These are phyloP conservation scores for Venustampulla echinocandica DNA, from an alignment of 495 filamentous ascomycete genomes.

Conservation along the genomic window DNA sequence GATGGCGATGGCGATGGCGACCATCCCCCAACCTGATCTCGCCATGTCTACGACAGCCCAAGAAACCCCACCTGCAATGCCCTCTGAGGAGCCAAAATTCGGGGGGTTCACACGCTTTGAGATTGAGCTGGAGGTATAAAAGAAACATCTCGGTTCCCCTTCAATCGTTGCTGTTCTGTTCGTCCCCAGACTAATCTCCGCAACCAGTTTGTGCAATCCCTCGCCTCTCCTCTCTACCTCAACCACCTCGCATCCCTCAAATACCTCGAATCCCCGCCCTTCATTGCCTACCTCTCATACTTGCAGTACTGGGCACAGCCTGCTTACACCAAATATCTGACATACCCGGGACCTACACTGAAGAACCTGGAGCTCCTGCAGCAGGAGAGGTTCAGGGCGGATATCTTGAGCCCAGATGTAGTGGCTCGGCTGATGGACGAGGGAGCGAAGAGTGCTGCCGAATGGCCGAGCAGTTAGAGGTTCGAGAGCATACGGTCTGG, in stretches of 20 bases:
- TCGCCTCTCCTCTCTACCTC: slow-evolving; percentile 76
- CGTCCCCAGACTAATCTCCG: slow-evolving; percentile 6
- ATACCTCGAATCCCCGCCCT: slow-evolving; percentile 52
- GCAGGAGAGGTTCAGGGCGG: slow-evolving; percentile 71
- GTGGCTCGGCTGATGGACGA: slow-evolving; percentile 53
- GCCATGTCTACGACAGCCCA: no score
- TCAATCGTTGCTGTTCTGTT: not conserved
- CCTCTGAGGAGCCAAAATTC: slow-evolving; percentile 38
- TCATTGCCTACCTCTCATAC: slow-evolving; percentile 74
- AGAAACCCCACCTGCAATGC: slow-evolving; percentile 13
- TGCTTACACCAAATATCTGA: slow-evolving; percentile 75
- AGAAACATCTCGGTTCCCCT: not conserved
- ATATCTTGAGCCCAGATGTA: slow-evolving; percentile 69
- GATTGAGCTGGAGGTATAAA: slow-evolving; percentile 59
- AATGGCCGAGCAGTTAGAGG: slow-evolving; percentile 10
- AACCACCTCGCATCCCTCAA: slow-evolving; percentile 60
- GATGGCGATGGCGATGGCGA: slow-evolving; percentile 26
- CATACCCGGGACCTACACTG: slow-evolving; percentile 75
- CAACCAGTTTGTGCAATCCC: slow-evolving; percentile 73
- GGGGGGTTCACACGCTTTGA: slow-evolving; percentile 64
- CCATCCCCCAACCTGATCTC: slow-evolving; percentile 11
- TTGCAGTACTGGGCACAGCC: slow-evolving; percentile 77
- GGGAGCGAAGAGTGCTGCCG: slow-evolving; percentile 25
- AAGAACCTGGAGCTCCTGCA: slow-evolving; percentile 75
- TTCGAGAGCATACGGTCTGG: not conserved